Percentiles rank a stretch among this genome's conserved stretches.
Conservation (phyloP, 1,139 yeast species). For the Pichia cactophila region DNA sequence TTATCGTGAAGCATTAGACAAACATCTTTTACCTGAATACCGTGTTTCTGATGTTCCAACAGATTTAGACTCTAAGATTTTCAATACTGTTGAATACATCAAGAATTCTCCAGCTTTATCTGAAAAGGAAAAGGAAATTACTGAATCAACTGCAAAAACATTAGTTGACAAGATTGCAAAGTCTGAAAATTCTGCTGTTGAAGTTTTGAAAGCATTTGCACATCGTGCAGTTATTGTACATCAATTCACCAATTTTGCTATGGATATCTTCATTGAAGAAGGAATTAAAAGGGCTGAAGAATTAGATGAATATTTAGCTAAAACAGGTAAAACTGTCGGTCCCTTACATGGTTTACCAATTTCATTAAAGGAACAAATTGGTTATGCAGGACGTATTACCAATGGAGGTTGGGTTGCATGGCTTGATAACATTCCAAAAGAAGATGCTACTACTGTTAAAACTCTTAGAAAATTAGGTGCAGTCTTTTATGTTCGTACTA, state of each 20-base stretch:
- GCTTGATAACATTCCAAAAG: conserved; percentile 41
- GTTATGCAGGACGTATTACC: conserved; percentile 47
- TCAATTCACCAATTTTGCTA: conserved; percentile 50
- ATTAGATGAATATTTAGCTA: conserved; percentile 43
- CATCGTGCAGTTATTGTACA: conserved; percentile 40
- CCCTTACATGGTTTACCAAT: conserved; percentile 78
- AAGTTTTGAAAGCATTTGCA: conserved; percentile 37
- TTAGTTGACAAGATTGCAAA: conserved; percentile 33
- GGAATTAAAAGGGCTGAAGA: conserved; percentile 48
- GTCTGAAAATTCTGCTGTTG: conserved; percentile 32
- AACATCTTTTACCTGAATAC: conserved; percentile 37
- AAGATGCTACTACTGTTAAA: conserved; percentile 44
- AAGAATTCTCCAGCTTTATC: conserved; percentile 38
- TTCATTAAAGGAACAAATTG: conserved; percentile 67
- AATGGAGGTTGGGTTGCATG: conserved; percentile 57
- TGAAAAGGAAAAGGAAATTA: conserved; percentile 39
- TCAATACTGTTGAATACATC: conserved; percentile 41
- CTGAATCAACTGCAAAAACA: conserved; percentile 36
- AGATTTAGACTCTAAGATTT: conserved; percentile 34
- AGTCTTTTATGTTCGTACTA: conserved; percentile 49
- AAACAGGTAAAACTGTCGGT: conserved; percentile 56
- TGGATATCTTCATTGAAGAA: conserved; percentile 51
- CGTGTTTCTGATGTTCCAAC: conserved; percentile 36
- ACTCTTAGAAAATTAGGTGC: conserved; percentile 59
- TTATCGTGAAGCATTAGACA: conserved; percentile 38